These are phyloP conservation scores for Ananas comosus DNA, from an alignment of 176 grass and related monocot species.

Conservation along the genomic window DNA sequence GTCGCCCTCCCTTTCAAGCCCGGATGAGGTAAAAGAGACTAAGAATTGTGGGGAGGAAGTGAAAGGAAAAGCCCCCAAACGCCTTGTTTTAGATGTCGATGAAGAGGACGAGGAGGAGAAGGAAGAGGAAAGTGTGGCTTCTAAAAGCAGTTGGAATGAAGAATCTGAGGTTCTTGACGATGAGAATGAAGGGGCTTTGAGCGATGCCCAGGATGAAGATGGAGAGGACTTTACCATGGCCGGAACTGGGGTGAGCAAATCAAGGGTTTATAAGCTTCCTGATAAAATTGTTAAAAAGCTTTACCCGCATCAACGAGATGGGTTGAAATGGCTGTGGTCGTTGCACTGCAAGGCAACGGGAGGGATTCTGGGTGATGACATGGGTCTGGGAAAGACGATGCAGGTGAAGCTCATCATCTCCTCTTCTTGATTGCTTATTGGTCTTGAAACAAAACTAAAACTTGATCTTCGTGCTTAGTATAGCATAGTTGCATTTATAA, in stretches of 20 bases:
- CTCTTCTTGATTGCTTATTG: neutral
- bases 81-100: neutral
- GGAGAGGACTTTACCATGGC: conserved; percentile 50
- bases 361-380: conserved; percentile 90
- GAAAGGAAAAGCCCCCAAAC: neutral
- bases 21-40: neutral
- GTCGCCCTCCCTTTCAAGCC: conserved; percentile 12
- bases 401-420: conserved; percentile 30
- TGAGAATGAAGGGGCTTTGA: neutral
- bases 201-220: conserved; percentile 3
- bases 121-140: conserved; percentile 9
- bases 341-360: conserved; percentile 57
- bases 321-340: conserved; percentile 73
- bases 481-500: neutral
- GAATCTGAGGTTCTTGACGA: conserved; percentile 14
- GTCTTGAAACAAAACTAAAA: neutral
- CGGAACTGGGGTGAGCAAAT: conserved; percentile 27
- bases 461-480: neutral
- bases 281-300: conserved; percentile 48
- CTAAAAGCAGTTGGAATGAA: too few species aligned
- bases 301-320: conserved; percentile 61
- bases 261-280: conserved; percentile 35
- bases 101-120: conserved; percentile 12
- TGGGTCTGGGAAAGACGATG: conserved; percentile 97
- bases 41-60: conserved; percentile 3